Conservation (phyloP, 2,329 filamentous ascomycete species). For the Purpureocillium takamizusanense region DNA sequence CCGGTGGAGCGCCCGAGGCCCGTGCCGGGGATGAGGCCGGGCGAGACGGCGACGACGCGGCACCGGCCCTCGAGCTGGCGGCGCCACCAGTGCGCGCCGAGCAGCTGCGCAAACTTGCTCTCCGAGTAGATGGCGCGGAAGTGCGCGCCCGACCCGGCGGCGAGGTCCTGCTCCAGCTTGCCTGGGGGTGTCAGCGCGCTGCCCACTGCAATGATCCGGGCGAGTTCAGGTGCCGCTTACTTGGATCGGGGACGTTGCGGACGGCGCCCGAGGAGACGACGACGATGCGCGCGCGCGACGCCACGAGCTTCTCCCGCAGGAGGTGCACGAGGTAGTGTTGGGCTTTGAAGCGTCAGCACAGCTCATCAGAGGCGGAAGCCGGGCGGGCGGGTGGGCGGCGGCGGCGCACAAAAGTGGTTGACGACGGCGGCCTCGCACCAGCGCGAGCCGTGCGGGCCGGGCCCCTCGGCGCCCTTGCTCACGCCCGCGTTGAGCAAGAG, state of each 20-base stretch:
- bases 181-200: slow-evolving; percentile 12
- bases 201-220: not conserved
- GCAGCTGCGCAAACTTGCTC: slow-evolving; percentile 41
- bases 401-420: slow-evolving; percentile 40
- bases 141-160: slow-evolving; percentile 25
- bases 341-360: slow-evolving; percentile 21
- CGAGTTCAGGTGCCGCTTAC: slow-evolving; percentile 13
- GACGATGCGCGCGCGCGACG: slow-evolving; percentile 36
- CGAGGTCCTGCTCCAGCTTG: slow-evolving; percentile 28
- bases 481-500: slow-evolving; percentile 40
- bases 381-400: not conserved
- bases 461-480: slow-evolving; percentile 22
- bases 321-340: slow-evolving; percentile 45
- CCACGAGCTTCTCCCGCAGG: slow-evolving; percentile 35
- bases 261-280: slow-evolving; percentile 42
- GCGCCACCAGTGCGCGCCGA: slow-evolving; percentile 47
- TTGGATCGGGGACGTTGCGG: slow-evolving; percentile 26
- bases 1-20: slow-evolving; percentile 25
- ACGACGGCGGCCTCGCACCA: slow-evolving; percentile 43
- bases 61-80: slow-evolving; percentile 35
- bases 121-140: slow-evolving; percentile 24
- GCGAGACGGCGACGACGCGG: slow-evolving; percentile 42
- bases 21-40: slow-evolving; percentile 41
- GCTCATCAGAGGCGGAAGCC: too few species aligned
- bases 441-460: slow-evolving; percentile 29